These are phyloP conservation scores for Crithidia mellificae DNA, from an alignment of 208 protist genomes.

Conservation along the genomic window DNA sequence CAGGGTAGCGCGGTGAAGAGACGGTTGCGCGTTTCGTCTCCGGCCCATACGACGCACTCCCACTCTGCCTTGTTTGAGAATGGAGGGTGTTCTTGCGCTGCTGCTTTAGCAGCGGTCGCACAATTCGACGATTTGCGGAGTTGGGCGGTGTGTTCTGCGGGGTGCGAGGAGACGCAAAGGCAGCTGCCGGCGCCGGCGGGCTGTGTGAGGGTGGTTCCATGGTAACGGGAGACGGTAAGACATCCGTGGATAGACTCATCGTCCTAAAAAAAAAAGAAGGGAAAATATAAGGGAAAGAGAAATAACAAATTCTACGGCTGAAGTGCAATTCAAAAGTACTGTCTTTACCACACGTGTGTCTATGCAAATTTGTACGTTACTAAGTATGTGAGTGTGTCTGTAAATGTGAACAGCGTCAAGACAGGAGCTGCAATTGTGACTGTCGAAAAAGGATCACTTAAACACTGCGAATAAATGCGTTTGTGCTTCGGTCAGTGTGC, in stretches of 20 bases:
- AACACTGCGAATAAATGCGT: not conserved
- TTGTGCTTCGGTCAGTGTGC: not conserved
- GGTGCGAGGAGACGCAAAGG: conserved; percentile 8
- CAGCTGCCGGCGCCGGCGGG: not conserved
- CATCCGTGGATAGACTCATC: conserved; percentile 9
- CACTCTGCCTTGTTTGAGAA: not conserved
- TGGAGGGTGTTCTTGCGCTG: conserved; percentile 9
- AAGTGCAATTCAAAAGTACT: too few species aligned
- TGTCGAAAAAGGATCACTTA: not conserved
- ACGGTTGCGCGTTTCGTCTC: not conserved
- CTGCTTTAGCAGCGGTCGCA: conserved; percentile 18
- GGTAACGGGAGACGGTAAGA: conserved; percentile 3
- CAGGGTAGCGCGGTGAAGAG: not conserved
- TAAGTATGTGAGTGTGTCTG: not conserved
- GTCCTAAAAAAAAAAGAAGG: too few species aligned
- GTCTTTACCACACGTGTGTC: too few species aligned
- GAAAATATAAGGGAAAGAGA: too few species aligned
- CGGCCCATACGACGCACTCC: not conserved
- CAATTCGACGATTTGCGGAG: conserved; percentile 13
- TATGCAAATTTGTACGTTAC: not conserved
- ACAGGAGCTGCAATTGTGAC: too few species aligned
- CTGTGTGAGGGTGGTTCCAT: conserved; percentile 5
- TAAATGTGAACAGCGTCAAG: not conserved
- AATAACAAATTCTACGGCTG: not conserved
- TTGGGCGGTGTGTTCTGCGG: conserved; percentile 12